Evolutionary conservation across 202 grass and related monocot species (phyloP), one percentile per base, ranked within the genome.

Genomic region (Carex sylvatica): DNA sequence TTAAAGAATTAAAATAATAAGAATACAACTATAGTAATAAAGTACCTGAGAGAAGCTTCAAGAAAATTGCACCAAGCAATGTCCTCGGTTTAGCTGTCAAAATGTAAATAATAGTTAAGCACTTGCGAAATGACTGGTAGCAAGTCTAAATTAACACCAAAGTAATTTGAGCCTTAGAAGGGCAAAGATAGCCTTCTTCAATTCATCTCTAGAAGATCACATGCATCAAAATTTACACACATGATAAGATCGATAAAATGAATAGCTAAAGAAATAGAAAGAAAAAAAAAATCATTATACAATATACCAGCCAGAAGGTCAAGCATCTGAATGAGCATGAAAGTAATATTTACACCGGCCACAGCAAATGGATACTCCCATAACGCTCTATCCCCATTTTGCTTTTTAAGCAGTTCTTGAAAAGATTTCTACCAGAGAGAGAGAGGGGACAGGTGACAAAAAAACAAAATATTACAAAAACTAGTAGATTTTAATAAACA

Each of bases 311-410:
- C 80, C 83, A 89, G 97, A 89, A 99, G 91, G 86, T 99, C 97
- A 85, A 99, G 85, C 91, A 99, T 94, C 84, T 96, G 91, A 84
- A 96, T 92, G 7, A 99, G 96, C 96, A 99, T 99, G 86, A 99
- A 99, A 40, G 96, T 96, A 74, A 96, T 96, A 93, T 99, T 99
- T 86, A 99, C 89, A 80, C 96, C 96, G 84, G 96, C 96, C 70
- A 96, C 96, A 78, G 96, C 91, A 92, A 99, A 99, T 84, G 97
- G 97, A 86, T 99, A 99, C 81, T 99, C 97, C 93, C 97, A 99
- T 65, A 99, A 78, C 23, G 97, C 93, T 84, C 97, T 88, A 53
- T 99, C 83, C 82, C 97, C 97, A 75, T 99, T 89, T 89, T 96
- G 97, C 85, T 99, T 99, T 60, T 78, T 68, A 55, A 99, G 97